These are phyloP conservation scores for Clarireedia monteithiana DNA, from an alignment of 2,329 filamentous ascomycete species.

Conservation along the genomic window DNA sequence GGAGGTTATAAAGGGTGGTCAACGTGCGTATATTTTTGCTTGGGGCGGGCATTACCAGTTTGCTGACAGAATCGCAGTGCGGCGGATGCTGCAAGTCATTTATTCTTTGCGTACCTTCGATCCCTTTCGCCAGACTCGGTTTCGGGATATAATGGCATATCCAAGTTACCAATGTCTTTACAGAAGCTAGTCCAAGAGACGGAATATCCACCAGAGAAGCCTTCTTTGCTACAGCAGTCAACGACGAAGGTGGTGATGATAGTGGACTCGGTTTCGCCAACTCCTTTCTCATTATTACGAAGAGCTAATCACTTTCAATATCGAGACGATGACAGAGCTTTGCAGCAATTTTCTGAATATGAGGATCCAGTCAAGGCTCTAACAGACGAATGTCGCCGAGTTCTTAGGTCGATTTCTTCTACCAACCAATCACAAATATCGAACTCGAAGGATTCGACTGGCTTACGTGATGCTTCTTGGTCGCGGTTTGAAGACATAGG, in stretches of 20 bases:
- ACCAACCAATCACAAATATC: slow-evolving; percentile 79
- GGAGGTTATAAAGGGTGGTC: slow-evolving; percentile 88
- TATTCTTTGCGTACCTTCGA: slow-evolving; percentile 95
- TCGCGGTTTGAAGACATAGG: slow-evolving; percentile 94
- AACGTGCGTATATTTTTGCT: slow-evolving; percentile 46
- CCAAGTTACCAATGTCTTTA: slow-evolving; percentile 79
- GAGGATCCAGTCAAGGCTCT: slow-evolving; percentile 83
- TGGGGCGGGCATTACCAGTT: background rate
- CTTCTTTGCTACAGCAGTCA: slow-evolving; percentile 65
- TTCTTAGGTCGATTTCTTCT: slow-evolving; percentile 79
- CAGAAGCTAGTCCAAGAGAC: slow-evolving; percentile 87
- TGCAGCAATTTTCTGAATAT: slow-evolving; percentile 80
- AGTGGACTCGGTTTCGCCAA: slow-evolving; percentile 88
- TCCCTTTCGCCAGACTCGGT: slow-evolving; percentile 74
- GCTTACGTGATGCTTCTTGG: slow-evolving; percentile 82
- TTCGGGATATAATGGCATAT: slow-evolving; percentile 67
- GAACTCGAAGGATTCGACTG: slow-evolving; percentile 61
- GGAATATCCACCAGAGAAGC: slow-evolving; percentile 81
- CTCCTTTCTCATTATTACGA: slow-evolving; percentile 82
- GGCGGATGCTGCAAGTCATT: slow-evolving; percentile 89
- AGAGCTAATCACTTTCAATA: slow-evolving; percentile 95
- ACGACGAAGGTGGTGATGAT: slow-evolving; percentile 95
- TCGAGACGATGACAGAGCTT: slow-evolving; percentile 74
- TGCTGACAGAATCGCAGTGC: slow-evolving; percentile 46
- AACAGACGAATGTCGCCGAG: slow-evolving; percentile 89